Conservation (phyloP, 768 basidiomycete genomes). For the Kwoniella dejecticola region DNA sequence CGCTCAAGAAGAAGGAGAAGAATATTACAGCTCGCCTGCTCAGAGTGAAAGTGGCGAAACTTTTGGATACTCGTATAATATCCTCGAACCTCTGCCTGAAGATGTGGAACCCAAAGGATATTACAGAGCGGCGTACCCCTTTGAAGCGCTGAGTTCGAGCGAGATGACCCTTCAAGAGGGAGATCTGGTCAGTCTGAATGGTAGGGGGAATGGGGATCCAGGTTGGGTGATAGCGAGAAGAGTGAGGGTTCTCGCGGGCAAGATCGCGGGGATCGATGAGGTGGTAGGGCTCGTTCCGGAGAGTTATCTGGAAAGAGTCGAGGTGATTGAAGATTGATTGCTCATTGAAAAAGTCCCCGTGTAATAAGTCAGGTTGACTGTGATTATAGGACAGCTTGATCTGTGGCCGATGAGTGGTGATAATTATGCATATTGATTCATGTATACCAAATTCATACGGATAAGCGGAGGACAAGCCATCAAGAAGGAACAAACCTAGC, state of each 20-base stretch:
- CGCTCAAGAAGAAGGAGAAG: conserved; percentile 22
- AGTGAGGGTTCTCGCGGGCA: conserved; percentile 10
- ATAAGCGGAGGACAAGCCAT: too few relatives aligned
- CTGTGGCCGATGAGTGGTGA: too few relatives aligned
- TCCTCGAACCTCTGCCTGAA: conserved; percentile 8
- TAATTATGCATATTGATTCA: too few relatives aligned
- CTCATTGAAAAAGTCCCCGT: neutral
- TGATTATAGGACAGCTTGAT: neutral
- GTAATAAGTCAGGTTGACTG: neutral
- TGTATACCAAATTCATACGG: too few relatives aligned
- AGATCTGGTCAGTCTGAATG: conserved; percentile 40
- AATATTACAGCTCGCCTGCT: conserved; percentile 18
- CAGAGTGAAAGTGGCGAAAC: conserved; percentile 6
- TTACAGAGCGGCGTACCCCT: conserved; percentile 42
- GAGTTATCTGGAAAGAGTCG: conserved; percentile 30
- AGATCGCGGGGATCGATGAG: conserved; percentile 14
- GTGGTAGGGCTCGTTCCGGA: conserved; percentile 34
- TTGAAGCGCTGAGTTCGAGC: conserved; percentile 40
- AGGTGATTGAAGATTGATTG: conserved; percentile 11
- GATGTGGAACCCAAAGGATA: conserved; percentile 32
- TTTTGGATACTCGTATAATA: conserved; percentile 12
- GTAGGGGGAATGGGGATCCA: conserved; percentile 45
- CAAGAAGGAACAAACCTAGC: too few relatives aligned
- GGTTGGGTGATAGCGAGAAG: conserved; percentile 47
- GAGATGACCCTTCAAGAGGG: conserved; percentile 44